Evolutionary conservation across 306 rosid genomes (phyloP).

Genomic region (Acacia crassicarpa): DNA sequence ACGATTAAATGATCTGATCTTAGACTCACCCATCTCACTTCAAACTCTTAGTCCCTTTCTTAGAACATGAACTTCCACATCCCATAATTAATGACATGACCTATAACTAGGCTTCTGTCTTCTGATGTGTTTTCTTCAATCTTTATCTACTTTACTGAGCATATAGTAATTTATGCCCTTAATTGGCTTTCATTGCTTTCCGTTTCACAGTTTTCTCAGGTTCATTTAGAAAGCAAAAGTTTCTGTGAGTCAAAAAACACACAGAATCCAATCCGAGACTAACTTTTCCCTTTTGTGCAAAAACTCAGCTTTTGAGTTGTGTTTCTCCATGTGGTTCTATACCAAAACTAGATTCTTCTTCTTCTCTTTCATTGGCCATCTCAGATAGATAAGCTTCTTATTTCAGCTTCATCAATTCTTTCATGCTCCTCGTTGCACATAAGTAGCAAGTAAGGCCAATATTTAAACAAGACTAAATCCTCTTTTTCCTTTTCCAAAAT

Average conservation of each 20-base stretch:
- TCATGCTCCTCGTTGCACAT: not conserved
- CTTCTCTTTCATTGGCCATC: constrained; percentile 18
- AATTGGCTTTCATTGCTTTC: constrained; percentile 40
- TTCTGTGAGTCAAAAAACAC: constrained; percentile 39
- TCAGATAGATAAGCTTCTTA: constrained; percentile 32
- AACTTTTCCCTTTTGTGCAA: constrained; percentile 12
- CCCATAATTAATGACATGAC: constrained; percentile 40
- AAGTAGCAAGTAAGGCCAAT: constrained; percentile 28
- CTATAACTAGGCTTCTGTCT: constrained; percentile 21
- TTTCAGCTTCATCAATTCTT: not conserved
- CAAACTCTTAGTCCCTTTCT: constrained; percentile 40
- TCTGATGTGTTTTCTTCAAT: constrained; percentile 26
- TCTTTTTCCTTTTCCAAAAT: not conserved
- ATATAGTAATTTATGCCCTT: constrained; percentile 34
- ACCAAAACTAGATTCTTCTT: constrained; percentile 2
- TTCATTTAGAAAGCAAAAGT: constrained; percentile 45
- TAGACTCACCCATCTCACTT: constrained; percentile 39
- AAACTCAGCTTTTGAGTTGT: constrained; percentile 34
- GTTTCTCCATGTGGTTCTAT: constrained; percentile 13
- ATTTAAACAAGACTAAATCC: not conserved
- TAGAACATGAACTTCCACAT: constrained; percentile 43
- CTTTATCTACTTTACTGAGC: constrained; percentile 22
- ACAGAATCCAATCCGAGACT: constrained; percentile 11
- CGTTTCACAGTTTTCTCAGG: constrained; percentile 34
- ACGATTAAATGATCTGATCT: constrained; percentile 38